A percentile compares a stretch with the other conserved stretches of the same genome.
Conservation (phyloP, 768 basidiomycete species). For the Boletus vermiculosoides region DNA sequence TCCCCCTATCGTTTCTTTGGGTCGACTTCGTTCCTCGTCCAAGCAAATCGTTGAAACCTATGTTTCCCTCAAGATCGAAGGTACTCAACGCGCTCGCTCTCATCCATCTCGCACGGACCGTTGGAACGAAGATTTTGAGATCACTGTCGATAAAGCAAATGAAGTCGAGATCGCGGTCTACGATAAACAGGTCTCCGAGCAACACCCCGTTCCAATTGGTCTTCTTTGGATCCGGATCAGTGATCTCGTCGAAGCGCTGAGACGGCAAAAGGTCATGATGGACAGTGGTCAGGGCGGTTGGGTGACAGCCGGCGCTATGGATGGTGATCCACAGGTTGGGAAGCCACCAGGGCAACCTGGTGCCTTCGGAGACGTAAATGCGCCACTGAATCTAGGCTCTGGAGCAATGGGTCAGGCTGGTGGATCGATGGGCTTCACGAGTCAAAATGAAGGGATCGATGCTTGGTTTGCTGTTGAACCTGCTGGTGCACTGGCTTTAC, state of each 20-base stretch:
- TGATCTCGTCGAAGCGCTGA: constrained; percentile 89
- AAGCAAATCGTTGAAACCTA: constrained; percentile 80
- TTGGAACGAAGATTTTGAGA: constrained; percentile 98
- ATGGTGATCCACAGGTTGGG: constrained; percentile 49
- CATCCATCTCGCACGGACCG: constrained; percentile 92
- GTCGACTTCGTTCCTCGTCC: constrained; percentile 71
- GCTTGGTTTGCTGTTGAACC: constrained; percentile 98
- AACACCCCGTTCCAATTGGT: constrained; percentile 85
- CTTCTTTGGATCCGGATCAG: constrained; percentile 92
- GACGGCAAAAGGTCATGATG: constrained; percentile 87
- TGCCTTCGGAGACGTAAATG: constrained; percentile 45
- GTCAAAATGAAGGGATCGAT: constrained; percentile 75
- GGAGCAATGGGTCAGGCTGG: constrained; percentile 30
- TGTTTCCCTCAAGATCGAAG: constrained; percentile 95
- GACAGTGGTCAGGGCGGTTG: constrained; percentile 88
- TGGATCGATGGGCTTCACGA: constrained; percentile 23
- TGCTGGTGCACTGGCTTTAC: constrained; percentile 86
- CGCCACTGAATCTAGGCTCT: constrained; percentile 39
- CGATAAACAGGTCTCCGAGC: constrained; percentile 83
- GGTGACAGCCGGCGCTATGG: constrained; percentile 94
- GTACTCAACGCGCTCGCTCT: constrained; percentile 87
- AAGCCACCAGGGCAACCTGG: constrained; percentile 52
- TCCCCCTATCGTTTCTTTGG: constrained; percentile 65
- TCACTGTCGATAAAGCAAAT: constrained; percentile 95
- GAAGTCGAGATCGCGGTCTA: constrained; percentile 97